Conservation (phyloP, 768 basidiomycete genomes). For the Chalciporus pseudorubinellus region DNA sequence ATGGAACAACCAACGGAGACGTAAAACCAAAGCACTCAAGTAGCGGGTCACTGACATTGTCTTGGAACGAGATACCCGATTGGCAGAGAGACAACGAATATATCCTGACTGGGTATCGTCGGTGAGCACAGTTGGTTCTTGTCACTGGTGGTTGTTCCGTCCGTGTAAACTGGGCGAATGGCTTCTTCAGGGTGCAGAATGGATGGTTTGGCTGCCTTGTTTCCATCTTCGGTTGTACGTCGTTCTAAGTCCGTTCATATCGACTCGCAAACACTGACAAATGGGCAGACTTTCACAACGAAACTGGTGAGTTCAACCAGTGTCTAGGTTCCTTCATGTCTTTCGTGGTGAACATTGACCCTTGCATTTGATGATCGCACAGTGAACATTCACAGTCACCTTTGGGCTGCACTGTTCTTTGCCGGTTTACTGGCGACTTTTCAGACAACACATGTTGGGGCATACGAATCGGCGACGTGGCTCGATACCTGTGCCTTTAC, state of each 20-base stretch:
- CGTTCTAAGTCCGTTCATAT: slow-evolving; percentile 11
- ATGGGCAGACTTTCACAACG: slow-evolving; percentile 69
- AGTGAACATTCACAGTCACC: slow-evolving; percentile 88
- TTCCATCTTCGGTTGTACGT: slow-evolving; percentile 69
- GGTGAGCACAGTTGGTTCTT: slow-evolving; percentile 38
- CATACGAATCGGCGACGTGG: slow-evolving; percentile 57
- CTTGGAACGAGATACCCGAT: slow-evolving; percentile 59
- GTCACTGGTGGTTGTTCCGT: slow-evolving; percentile 8
- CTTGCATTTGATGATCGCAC: slow-evolving; percentile 12
- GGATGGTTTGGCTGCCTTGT: slow-evolving; percentile 59
- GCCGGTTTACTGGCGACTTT: slow-evolving; percentile 52
- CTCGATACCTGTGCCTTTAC: slow-evolving; percentile 56
- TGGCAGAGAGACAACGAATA: slow-evolving; percentile 78
- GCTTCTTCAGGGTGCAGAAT: slow-evolving; percentile 48
- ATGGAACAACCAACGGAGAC: slow-evolving; percentile 6
- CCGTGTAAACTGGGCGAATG: background rate
- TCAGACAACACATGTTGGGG: slow-evolving; percentile 47
- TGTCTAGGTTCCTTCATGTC: background rate
- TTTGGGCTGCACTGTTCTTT: slow-evolving; percentile 68
- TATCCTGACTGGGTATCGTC: slow-evolving; percentile 66
- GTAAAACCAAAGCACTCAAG: background rate
- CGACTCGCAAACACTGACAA: slow-evolving; percentile 17
- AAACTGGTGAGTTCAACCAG: slow-evolving; percentile 50
- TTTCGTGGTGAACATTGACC: slow-evolving; percentile 1
- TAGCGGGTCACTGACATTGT: slow-evolving; percentile 29